Evolutionary conservation across 2,329 filamentous ascomycete genomes (phyloP).

Genomic region (Fusarium armeniacum): DNA sequence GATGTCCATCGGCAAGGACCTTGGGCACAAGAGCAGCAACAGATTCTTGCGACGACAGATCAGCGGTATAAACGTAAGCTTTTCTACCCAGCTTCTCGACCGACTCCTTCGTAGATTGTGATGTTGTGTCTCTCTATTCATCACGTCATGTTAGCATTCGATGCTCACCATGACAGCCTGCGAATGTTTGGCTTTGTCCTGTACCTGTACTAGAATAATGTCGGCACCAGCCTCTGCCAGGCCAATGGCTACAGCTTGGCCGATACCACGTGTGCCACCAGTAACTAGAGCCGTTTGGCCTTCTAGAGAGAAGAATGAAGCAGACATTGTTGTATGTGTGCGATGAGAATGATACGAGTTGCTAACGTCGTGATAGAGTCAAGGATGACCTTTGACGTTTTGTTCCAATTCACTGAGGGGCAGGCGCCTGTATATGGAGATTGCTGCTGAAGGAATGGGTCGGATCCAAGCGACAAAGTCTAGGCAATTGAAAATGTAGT

Average conservation of each 20-base stretch:
- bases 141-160: slow-evolving; percentile 12
- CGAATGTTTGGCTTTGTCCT: slow-evolving; percentile 1
- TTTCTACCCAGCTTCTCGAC: slow-evolving; percentile 76
- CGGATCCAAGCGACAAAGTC: background rate
- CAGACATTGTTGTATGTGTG: slow-evolving; percentile 51
- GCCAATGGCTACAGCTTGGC: slow-evolving; percentile 68
- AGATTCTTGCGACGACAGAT: slow-evolving; percentile 73
- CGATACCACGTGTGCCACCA: slow-evolving; percentile 70
- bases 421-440: slow-evolving; percentile 22
- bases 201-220: slow-evolving; percentile 67
- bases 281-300: slow-evolving; percentile 71
- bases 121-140: slow-evolving; percentile 58
- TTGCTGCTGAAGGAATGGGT: background rate
- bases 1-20: slow-evolving; percentile 72
- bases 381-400: slow-evolving; percentile 1
- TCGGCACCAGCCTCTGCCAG: slow-evolving; percentile 72
- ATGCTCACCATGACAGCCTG: slow-evolving; percentile 11
- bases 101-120: slow-evolving; percentile 68
- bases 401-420: slow-evolving; percentile 27
- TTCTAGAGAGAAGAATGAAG: slow-evolving; percentile 66
- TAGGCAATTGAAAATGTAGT: slow-evolving; percentile 15
- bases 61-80: slow-evolving; percentile 76
- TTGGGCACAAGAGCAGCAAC: slow-evolving; percentile 72
- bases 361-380: background rate
- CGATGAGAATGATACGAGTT: background rate